Evolutionary conservation across 2,329 filamentous ascomycete genomes (phyloP).

Genomic region (Samsoniella hepiali): DNA sequence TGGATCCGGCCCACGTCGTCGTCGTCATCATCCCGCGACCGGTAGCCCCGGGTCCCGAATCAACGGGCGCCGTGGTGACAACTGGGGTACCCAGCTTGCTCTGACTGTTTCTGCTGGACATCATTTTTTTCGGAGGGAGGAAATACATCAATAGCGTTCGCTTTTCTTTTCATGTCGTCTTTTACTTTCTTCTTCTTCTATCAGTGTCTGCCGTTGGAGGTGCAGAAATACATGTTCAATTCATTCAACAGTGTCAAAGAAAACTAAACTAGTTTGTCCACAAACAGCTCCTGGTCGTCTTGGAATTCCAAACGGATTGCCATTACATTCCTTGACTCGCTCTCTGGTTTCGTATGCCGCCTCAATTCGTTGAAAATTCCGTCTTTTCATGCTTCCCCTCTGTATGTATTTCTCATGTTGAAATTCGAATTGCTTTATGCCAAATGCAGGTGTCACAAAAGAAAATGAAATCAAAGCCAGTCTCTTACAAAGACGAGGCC

Average conservation of each 20-base stretch:
- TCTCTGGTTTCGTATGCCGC: background rate
- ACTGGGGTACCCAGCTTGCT: background rate
- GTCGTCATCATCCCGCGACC: constrained; percentile 34
- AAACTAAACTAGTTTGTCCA: background rate
- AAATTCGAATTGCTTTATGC: constrained; percentile 16
- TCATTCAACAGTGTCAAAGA: background rate
- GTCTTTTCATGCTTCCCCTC: constrained; percentile 9
- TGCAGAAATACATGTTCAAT: background rate
- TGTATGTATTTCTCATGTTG: constrained; percentile 12
- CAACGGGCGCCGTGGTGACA: background rate
- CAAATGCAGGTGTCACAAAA: background rate
- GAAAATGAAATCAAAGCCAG: background rate
- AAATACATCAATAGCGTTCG: background rate
- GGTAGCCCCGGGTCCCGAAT: background rate
- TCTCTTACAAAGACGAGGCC: constrained; percentile 36
- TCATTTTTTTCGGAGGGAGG: background rate
- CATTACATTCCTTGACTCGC: background rate
- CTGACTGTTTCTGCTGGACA: background rate
- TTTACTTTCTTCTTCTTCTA: background rate
- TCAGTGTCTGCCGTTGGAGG: background rate
- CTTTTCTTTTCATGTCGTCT: background rate
- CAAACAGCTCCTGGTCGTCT: background rate
- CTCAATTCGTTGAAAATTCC: constrained; percentile 3
- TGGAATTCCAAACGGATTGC: background rate
- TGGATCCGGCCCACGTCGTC: constrained; percentile 33